These are phyloP conservation scores for Candida sojae DNA, from an alignment of 1,139 yeast species.

Conservation along the genomic window DNA sequence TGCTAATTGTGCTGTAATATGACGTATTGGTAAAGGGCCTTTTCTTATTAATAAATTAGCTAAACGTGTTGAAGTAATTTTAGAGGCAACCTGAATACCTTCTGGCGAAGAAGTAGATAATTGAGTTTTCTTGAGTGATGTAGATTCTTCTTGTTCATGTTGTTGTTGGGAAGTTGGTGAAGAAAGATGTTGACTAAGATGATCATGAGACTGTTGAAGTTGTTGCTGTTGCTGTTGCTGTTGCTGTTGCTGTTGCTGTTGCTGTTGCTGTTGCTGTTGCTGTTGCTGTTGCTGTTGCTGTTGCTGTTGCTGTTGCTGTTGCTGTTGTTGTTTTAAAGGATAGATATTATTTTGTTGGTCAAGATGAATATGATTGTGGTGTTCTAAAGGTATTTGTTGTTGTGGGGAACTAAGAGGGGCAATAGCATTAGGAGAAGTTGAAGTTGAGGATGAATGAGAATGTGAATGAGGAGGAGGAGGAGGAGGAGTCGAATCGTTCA, in stretches of 20 bases:
- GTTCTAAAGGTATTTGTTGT: neutral
- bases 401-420: neutral
- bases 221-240: conserved; percentile 1
- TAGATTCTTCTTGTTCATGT: neutral
- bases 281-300: conserved; percentile 3
- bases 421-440: no score
- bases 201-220: conserved; percentile 2
- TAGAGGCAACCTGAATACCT: conserved; percentile 85
- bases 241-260: conserved; percentile 3
- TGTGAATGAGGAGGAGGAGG: neutral
- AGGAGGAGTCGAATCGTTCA: conserved; percentile 3
- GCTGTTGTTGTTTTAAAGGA: conserved; percentile 6
- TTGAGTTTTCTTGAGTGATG: conserved; percentile 24
- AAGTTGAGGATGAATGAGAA: no score
- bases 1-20: conserved; percentile 78
- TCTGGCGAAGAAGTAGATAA: conserved; percentile 83
- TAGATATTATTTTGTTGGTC: neutral
- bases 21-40: conserved; percentile 91
- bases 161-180: neutral
- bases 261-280: conserved; percentile 3
- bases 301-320: conserved; percentile 2
- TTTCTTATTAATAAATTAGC: conserved; percentile 67
- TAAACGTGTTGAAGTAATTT: conserved; percentile 78
- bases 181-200: neutral
- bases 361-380: conserved; percentile 2